A percentile compares a stretch with the other conserved stretches of the same genome.
phyloP scores from a whole-genome alignment of 768 basidiomycete species.

The Mrakia frigida region DNA sequence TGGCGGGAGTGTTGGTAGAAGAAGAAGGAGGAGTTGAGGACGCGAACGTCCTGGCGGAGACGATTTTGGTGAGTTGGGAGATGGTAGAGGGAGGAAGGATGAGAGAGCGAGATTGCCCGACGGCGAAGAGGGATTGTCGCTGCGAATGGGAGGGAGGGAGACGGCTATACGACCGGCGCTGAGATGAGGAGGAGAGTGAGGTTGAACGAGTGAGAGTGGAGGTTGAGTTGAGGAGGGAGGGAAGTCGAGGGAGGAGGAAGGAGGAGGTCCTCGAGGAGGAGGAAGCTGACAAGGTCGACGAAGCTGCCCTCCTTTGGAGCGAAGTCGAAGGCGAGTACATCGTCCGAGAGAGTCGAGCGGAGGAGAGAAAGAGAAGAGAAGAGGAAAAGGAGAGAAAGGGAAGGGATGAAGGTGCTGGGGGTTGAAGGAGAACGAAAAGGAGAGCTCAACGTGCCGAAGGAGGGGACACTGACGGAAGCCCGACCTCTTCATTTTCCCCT shows the following conservation, averaged over 20 bases:
- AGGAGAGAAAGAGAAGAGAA: background rate
- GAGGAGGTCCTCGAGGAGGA: background rate
- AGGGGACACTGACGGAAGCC: background rate
- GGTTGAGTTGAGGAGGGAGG: background rate
- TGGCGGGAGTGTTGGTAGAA: background rate
- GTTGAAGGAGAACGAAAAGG: background rate
- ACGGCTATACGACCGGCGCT: background rate
- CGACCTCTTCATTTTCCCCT: background rate
- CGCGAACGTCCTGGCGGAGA: background rate
- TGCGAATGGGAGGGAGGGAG: background rate
- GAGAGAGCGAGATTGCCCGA: slow-evolving; percentile 1
- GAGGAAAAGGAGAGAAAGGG: background rate
- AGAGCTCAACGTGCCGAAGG: background rate
- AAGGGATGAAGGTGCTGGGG: background rate
- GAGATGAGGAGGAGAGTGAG: background rate
- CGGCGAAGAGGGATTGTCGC: background rate
- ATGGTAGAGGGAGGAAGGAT: slow-evolving; percentile 2
- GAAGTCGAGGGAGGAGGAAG: background rate
- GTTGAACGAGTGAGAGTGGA: background rate
- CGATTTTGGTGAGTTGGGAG: slow-evolving; percentile 2
- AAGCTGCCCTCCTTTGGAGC: background rate
- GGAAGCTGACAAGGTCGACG: background rate
- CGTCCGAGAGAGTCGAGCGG: background rate
- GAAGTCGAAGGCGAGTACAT: slow-evolving; percentile 6
- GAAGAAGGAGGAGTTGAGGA: slow-evolving; percentile 1